Conservation (phyloP, 2,329 filamentous ascomycete genomes). For the Hortaea werneckii region DNA sequence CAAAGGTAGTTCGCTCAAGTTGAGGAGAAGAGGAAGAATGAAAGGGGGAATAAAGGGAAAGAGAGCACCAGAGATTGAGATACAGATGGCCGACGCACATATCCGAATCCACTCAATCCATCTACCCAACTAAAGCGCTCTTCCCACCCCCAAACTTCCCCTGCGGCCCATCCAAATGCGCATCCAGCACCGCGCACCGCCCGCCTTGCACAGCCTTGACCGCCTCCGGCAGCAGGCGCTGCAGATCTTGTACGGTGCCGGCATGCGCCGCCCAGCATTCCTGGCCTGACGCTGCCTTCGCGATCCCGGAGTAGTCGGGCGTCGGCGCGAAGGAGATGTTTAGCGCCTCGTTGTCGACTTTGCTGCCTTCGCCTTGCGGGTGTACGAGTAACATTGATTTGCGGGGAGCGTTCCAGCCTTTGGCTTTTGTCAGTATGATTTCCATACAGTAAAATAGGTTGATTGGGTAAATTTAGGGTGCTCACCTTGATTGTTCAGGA, state of each 20-base stretch:
- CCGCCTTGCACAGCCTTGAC: slow-evolving; percentile 49
- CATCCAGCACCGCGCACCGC: slow-evolving; percentile 52
- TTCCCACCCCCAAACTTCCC: slow-evolving; percentile 41
- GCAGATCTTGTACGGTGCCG: slow-evolving; percentile 46
- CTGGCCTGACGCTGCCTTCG: slow-evolving; percentile 54
- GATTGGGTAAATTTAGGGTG: not conserved
- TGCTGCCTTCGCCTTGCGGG: slow-evolving; percentile 51
- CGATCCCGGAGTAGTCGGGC: slow-evolving; percentile 59
- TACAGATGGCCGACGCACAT: too few relatives aligned
- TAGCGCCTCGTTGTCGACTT: slow-evolving; percentile 52
- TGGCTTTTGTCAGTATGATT: too few relatives aligned
- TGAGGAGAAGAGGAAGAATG: too few relatives aligned
- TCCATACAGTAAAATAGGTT: too few relatives aligned
- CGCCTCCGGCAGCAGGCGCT: slow-evolving; percentile 44
- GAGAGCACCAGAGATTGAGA: too few relatives aligned
- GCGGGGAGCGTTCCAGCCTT: slow-evolving; percentile 56
- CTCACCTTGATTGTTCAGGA: slow-evolving; percentile 55
- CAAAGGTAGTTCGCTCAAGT: too few relatives aligned
- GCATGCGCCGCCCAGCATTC: slow-evolving; percentile 52
- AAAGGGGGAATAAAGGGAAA: too few relatives aligned
- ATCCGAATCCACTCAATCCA: too few relatives aligned
- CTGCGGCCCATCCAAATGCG: slow-evolving; percentile 46
- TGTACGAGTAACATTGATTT: slow-evolving; percentile 54
- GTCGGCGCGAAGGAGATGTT: slow-evolving; percentile 58
- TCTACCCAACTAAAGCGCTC: too few relatives aligned